Conservation (phyloP, 139 green algal species). For the Raphidocelis subcapitata region DNA sequence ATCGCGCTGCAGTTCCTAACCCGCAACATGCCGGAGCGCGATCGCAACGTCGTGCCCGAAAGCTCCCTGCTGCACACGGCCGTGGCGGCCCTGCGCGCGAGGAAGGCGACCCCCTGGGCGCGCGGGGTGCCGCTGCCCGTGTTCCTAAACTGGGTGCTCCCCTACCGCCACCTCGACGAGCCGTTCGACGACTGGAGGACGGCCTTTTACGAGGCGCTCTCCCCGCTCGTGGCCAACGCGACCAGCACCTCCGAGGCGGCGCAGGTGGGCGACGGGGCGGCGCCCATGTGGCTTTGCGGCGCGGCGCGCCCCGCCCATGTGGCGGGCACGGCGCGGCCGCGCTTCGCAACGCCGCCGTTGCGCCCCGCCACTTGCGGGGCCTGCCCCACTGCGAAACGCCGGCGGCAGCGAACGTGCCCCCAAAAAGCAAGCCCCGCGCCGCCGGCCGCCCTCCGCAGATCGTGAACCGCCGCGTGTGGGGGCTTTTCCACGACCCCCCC, state of each 20-base stretch:
- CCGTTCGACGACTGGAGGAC: constrained; percentile 39
- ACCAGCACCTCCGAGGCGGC: constrained; percentile 32
- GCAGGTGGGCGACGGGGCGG: constrained; percentile 1
- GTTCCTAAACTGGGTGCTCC: constrained; percentile 47
- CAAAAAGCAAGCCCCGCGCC: too few relatives aligned
- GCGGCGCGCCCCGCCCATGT: too few relatives aligned
- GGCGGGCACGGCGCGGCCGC: too few relatives aligned
- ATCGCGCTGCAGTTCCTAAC: constrained; percentile 5
- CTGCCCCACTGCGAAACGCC: too few relatives aligned
- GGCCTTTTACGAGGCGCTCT: constrained; percentile 26
- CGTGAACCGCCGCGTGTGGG: constrained; percentile 10
- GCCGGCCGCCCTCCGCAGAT: too few relatives aligned
- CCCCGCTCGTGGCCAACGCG: constrained; percentile 24
- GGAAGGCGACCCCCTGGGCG: constrained; percentile 26
- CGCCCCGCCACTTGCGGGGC: too few relatives aligned
- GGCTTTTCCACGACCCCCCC: constrained; percentile 15
- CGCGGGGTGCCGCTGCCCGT: constrained; percentile 32
- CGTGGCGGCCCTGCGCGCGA: constrained; percentile 22
- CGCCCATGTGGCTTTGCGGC: too few relatives aligned
- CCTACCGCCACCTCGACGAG: constrained; percentile 55
- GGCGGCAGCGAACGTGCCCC: background rate
- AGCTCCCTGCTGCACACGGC: background rate
- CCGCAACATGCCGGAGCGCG: constrained; percentile 10
- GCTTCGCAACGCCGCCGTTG: too few relatives aligned
- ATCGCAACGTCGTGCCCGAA: background rate